Evolutionary conservation across 1,139 yeast species (phyloP), one percentile per base, ranked within the genome.

Genomic region (Saccharomyces hybrid): DNA sequence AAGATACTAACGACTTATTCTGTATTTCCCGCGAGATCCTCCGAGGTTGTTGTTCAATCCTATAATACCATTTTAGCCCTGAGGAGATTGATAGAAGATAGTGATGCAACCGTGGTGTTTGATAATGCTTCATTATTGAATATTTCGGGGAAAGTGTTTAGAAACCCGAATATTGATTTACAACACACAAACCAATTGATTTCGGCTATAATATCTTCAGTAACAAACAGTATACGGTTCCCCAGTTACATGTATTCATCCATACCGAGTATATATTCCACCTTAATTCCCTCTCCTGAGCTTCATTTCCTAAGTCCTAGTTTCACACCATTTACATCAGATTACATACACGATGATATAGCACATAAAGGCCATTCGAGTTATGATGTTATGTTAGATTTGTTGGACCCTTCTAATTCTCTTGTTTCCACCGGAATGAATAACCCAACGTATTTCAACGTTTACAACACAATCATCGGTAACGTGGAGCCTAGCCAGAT

Each of bases 41-140:
- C 96, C 1, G 99, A 93, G 64, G 97, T 93, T 32, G 99, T 95
- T 26, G 97, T 93, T 1, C 98, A 93, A 67, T 99, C 99, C 0
- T 93, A 93, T 72, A 93, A 93, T 69, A 85, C 96, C 0, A 77
- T 95, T 27, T 72, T 93, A 53, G 85, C 99, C 0, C 74, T 95
- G 59, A 83, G 84, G 64, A 74, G 98, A 61, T 76, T 93, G 56
- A 87, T 89, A 4, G 93, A 88, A 59, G 82, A 79, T 63, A 87
- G 96, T 50, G 97, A 93, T 69, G 85, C 90, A 1, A 85, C 90
- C 28, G 78, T 90, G 47, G 95, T 93, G 2, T 85, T 91, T 65
- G 98, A 93, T 66, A 93, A 93, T 69, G 90, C 88, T 57, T 93
- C 98, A 0, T 72, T 93, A 56, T 78, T 85, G 61, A 69, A 74